Evolutionary conservation across 129 eudicot genomes (phyloP).

Genomic region (Chrysanthemum seticuspe): DNA sequence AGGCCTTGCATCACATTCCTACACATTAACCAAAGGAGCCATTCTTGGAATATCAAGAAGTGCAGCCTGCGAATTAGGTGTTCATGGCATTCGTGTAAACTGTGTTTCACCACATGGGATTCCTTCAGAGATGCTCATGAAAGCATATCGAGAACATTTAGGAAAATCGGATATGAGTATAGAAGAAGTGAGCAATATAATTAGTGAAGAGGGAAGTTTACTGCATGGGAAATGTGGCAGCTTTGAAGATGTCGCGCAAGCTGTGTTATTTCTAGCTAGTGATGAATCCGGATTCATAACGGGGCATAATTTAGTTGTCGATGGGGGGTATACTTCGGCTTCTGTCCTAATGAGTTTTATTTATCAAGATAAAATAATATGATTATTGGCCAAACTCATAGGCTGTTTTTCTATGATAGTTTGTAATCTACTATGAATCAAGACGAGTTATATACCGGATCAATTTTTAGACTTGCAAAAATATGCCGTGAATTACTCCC

Average conservation of each 20-base stretch:
- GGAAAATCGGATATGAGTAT: slow-evolving; percentile 31
- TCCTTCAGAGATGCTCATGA: slow-evolving; percentile 83
- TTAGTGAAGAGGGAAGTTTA: slow-evolving; percentile 49
- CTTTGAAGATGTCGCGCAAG: slow-evolving; percentile 72
- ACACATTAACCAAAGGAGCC: slow-evolving; percentile 81
- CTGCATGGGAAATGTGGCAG: slow-evolving; percentile 63
- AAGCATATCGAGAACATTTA: slow-evolving; percentile 42
- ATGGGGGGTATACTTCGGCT: slow-evolving; percentile 80
- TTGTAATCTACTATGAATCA: too few relatives aligned
- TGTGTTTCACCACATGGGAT: slow-evolving; percentile 89
- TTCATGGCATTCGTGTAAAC: slow-evolving; percentile 79
- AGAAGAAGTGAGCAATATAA: slow-evolving; percentile 47
- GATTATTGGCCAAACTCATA: background rate
- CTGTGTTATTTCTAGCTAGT: slow-evolving; percentile 72
- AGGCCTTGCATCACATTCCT: slow-evolving; percentile 79
- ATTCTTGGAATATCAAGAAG: slow-evolving; percentile 67
- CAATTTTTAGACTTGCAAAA: too few relatives aligned
- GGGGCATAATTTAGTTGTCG: slow-evolving; percentile 80
- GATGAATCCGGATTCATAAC: slow-evolving; percentile 79
- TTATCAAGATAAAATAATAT: slow-evolving; percentile 32
- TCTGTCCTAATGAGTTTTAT: slow-evolving; percentile 43
- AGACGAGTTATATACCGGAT: too few relatives aligned
- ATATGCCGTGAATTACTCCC: too few relatives aligned
- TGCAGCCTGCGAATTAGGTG: slow-evolving; percentile 72
- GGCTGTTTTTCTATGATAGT: too few relatives aligned